Conservation (phyloP, 1,139 yeast genomes). For the Zygoascus sp. region DNA sequence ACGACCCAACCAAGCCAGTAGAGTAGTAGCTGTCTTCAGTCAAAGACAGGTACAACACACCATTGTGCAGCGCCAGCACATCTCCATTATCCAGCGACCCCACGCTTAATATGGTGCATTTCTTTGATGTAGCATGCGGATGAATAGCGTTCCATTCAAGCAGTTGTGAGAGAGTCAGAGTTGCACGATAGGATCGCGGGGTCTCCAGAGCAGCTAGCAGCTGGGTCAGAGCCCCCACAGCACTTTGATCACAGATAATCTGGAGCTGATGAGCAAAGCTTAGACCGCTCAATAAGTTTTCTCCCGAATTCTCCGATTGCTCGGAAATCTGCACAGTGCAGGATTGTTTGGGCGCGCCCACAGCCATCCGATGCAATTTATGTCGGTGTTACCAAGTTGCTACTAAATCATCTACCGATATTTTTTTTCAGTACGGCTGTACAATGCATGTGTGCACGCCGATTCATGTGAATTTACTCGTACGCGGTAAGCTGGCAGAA, state of each 20-base stretch:
- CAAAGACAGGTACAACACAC: constrained; percentile 32
- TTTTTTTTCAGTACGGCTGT: background rate
- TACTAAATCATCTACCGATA: background rate
- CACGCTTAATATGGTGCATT: constrained; percentile 20
- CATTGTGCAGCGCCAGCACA: constrained; percentile 31
- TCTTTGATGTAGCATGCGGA: constrained; percentile 2
- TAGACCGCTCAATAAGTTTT: background rate
- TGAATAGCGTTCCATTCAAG: background rate
- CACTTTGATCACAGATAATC: constrained; percentile 1
- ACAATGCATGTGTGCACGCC: background rate
- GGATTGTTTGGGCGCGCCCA: background rate
- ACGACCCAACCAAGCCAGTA: constrained; percentile 34
- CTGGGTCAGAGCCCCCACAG: background rate
- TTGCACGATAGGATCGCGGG: constrained; percentile 1
- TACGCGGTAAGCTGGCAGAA: too few relatives aligned
- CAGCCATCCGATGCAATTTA: background rate
- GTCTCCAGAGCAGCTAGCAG: background rate
- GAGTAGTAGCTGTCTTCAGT: constrained; percentile 31
- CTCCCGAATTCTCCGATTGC: background rate
- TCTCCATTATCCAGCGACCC: constrained; percentile 34
- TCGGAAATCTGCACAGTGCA: constrained; percentile 1
- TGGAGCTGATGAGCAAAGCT: constrained; percentile 1
- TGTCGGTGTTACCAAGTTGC: background rate
- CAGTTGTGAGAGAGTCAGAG: constrained; percentile 1
- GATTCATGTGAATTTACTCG: too few relatives aligned